Base-by-base conservation (phyloP, 2,329 filamentous ascomycete genomes). In the Colletotrichum plurivorum region DNA sequence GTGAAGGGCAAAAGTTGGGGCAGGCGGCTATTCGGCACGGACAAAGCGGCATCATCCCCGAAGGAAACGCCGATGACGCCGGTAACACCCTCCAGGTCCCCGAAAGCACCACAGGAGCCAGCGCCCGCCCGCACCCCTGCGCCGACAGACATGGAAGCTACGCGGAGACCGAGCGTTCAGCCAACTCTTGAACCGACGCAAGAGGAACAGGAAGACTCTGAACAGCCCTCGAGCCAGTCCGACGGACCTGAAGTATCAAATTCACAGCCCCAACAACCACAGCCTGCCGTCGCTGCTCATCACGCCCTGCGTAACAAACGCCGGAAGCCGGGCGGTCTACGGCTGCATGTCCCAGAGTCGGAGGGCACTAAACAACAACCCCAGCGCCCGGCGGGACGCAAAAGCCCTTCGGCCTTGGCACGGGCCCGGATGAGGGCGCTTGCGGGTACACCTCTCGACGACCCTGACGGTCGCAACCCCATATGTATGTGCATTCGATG, bases 351-450 rank as follows among this genome's bases (percentile, higher is more conserved):
- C 5, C 63, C 70, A 36, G 46, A 57, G 12, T 41, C 55, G n/a
- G 53, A 56, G 8, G 61, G 66, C 7, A 31, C 31, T 3, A 56
- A 67, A 16, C 54, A 63, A 16, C 54, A 63, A 5, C 49, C 63
- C n/a, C 49, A 63, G 57, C 64, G 64, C 22, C 63, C 55, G 10
- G 73, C 73, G 41, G 79, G 81, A 22, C 80, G 80, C 31, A 76
- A 76, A 56, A 83, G 82, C 67, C 82, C 82, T 4, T 84, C 82
- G 5, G 83, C 81, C 8, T 81, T 84, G 74, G 81, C 82, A 27
- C 77, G 82, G 54, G 78, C 82, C 69, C 78, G 82, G 18, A 84
- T 84, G 80, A 79, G 81, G 52, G 77, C 83, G 56, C 81, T 84
- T 69, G 82, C 82, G 10, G 78, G 79, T 58, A 81, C 81, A 60